Evolutionary conservation across 2,329 filamentous ascomycete species (phyloP), one percentile per base, ranked within the genome.

Genomic region (Laburnicola sp.): DNA sequence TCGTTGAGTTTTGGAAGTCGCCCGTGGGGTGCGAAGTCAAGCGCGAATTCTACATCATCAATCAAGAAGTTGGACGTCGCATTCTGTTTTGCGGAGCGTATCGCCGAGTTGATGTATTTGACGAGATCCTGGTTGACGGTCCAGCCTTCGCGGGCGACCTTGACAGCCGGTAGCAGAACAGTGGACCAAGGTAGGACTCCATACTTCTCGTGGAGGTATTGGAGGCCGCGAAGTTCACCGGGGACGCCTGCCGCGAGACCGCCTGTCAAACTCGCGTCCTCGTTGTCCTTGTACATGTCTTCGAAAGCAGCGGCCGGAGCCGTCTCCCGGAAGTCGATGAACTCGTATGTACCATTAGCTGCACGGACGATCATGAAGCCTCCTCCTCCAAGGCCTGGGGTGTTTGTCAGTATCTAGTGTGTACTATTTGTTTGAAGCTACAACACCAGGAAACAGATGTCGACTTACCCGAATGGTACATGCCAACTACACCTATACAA

Each of bases 11-110:
- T 77, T 0, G 96, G 63, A 2, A 89, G 77, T 0, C 81, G 86
- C 3, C 91, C 93, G 53, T 92, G 85, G 0, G 91, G 91, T 2
- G 91, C 91, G 75, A 97, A 97, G 68, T 97, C 93, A 41, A 88
- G 71, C 0, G 92, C 90, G 87, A 91, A 97, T 3, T 84, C 82
- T 0, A 87, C 85, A 50, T 97, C 85, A 2, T 88, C 79, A 0
- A 85, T 76, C 0, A 97, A 75, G 63, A 96, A 96, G 59, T 90
- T 80, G 42, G 80, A 72, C 6, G 63, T 59, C 5, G 48, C 48
- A 16, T 65, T 67, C 43, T 57, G 35, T 16, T 45, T 48, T 31
- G 57, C 60, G 6, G 76, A 49, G 51, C 70, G 51, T 67, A 66
- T 69, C 50, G 76, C 77, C 2, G 69, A 76, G 0, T 77, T 67